These are phyloP conservation scores for Aegilops tauschii DNA, from an alignment of 176 grass and related monocot genomes.

Conservation along the genomic window DNA sequence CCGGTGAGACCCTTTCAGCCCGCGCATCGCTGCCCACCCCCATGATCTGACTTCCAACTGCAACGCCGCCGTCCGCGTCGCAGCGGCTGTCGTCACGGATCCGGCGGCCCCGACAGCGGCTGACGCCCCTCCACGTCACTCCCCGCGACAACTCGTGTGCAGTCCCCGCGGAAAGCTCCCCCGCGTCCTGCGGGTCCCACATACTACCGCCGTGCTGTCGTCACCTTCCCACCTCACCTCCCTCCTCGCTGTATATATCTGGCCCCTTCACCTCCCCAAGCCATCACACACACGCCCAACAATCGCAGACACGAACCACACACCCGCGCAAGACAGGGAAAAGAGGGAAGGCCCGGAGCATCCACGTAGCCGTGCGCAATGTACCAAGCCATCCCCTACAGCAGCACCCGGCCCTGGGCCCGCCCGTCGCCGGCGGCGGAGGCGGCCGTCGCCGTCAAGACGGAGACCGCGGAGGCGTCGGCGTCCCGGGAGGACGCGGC, in stretches of 20 bases:
- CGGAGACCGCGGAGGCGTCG: neutral
- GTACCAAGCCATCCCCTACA: conserved; percentile 78
- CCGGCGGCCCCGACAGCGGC: conserved; percentile 11
- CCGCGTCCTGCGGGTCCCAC: conserved; percentile 14
- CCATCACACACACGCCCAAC: conserved; percentile 16
- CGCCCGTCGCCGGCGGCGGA: conserved; percentile 17
- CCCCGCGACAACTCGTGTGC: conserved; percentile 8
- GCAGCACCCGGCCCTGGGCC: conserved; percentile 50
- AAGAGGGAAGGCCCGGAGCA: neutral
- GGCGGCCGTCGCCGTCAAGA: conserved; percentile 17
- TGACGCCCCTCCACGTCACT: conserved; percentile 38
- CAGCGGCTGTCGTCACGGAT: conserved; percentile 34
- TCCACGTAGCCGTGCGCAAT: conserved; percentile 29
- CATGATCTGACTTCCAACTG: neutral
- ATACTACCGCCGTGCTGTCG: neutral
- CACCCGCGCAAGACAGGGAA: neutral
- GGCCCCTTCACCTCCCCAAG: neutral
- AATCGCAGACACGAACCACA: conserved; percentile 25
- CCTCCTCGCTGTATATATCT: conserved; percentile 27
- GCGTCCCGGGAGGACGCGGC: neutral
- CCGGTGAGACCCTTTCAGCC: too few relatives aligned
- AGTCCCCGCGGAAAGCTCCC: conserved; percentile 25
- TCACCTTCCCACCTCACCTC: conserved; percentile 40
- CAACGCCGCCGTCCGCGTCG: conserved; percentile 28
- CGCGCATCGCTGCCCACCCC: too few relatives aligned